These are phyloP conservation scores for Intubia oerlemansii DNA, from an alignment of 2,329 filamentous ascomycete genomes.

Conservation along the genomic window DNA sequence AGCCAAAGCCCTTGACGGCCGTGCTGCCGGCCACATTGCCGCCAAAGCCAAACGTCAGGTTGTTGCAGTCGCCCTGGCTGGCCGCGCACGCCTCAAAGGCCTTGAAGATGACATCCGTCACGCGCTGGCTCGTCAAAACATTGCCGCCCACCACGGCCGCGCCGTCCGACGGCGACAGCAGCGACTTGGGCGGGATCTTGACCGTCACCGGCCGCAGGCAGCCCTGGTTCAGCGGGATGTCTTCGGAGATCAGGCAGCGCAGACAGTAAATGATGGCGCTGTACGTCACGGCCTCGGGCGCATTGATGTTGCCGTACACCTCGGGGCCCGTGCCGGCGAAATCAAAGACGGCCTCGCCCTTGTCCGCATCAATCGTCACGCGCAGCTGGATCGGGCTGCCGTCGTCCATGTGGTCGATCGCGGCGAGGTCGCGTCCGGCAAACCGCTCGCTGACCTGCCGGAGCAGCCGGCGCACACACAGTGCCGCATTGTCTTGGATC, in stretches of 20 bases:
- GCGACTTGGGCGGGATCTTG: slow-evolving; percentile 47
- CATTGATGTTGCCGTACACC: slow-evolving; percentile 59
- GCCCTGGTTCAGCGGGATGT: slow-evolving; percentile 74
- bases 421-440: slow-evolving; percentile 46
- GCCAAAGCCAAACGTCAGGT: slow-evolving; percentile 66
- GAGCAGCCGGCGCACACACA: slow-evolving; percentile 51
- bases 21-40: slow-evolving; percentile 37
- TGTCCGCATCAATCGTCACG: slow-evolving; percentile 50
- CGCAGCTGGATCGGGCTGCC: slow-evolving; percentile 57
- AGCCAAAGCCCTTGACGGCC: slow-evolving; percentile 55
- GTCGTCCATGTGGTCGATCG: slow-evolving; percentile 74
- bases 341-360: slow-evolving; percentile 60
- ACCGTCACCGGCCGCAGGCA: slow-evolving; percentile 61
- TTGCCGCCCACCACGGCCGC: slow-evolving; percentile 72
- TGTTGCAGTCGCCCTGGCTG: slow-evolving; percentile 64
- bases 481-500: slow-evolving; percentile 64
- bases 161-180: slow-evolving; percentile 53
- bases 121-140: slow-evolving; percentile 57
- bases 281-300: slow-evolving; percentile 58
- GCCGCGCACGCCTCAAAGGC: slow-evolving; percentile 65
- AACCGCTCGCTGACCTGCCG: slow-evolving; percentile 45
- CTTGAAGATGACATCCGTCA: slow-evolving; percentile 66
- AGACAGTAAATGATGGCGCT: slow-evolving; percentile 70
- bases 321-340: slow-evolving; percentile 56
- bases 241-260: slow-evolving; percentile 56